phyloP scores from a whole-genome alignment of 2,329 filamentous ascomycete genomes.

The Cercospora brassicicola region DNA sequence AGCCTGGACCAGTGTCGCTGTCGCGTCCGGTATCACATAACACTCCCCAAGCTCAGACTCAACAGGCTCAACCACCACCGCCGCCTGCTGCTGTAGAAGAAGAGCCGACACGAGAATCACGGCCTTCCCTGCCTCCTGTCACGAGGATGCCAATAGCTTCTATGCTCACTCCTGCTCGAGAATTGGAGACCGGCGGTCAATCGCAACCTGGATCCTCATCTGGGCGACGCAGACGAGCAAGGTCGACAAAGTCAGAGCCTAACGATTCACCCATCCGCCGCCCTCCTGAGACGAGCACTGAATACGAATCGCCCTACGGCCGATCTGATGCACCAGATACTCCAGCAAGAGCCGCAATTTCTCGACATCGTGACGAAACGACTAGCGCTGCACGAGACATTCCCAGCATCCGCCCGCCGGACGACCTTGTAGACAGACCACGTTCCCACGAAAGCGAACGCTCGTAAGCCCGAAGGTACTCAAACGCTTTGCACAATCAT shows the following conservation, averaged over 20 bases:
- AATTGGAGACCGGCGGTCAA: constrained; percentile 32
- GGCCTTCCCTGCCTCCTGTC: constrained; percentile 23
- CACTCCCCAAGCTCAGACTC: constrained; percentile 13
- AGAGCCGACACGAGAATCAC: constrained; percentile 21
- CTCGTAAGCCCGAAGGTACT: not conserved
- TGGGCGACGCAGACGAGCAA: constrained; percentile 35
- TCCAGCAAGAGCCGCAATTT: constrained; percentile 31
- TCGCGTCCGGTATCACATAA: constrained; percentile 17
- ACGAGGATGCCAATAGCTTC: constrained; percentile 40
- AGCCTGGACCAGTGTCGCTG: constrained; percentile 42
- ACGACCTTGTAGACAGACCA: constrained; percentile 6
- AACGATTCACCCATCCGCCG: constrained; percentile 21
- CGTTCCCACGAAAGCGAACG: not conserved
- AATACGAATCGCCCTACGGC: constrained; percentile 35
- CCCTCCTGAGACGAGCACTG: constrained; percentile 6
- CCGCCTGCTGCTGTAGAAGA: constrained; percentile 20
- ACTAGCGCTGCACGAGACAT: constrained; percentile 11
- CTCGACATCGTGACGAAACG: constrained; percentile 32
- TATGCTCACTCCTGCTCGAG: constrained; percentile 35
- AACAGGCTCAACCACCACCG: not conserved
- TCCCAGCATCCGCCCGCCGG: constrained; percentile 5
- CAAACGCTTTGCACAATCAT: not conserved
- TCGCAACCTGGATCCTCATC: constrained; percentile 36
- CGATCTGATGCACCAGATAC: constrained; percentile 28
- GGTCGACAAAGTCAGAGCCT: constrained; percentile 29